Evolutionary conservation across 768 basidiomycete genomes (phyloP).

Genomic region (Rhodosporidiobolus odoratus): DNA sequence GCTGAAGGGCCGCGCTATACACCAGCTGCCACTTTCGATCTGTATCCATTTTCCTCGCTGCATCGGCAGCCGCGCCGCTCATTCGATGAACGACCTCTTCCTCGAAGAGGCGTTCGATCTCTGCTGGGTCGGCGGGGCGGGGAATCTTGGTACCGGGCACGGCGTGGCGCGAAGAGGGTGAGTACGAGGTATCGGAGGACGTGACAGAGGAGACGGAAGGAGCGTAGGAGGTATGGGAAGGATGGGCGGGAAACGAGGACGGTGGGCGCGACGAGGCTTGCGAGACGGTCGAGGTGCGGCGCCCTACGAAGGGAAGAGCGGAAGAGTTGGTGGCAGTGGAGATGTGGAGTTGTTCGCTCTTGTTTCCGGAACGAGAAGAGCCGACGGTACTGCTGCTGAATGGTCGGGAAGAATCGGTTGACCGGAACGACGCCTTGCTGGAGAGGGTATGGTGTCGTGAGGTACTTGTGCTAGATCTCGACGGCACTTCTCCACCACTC

Average conservation of each 20-base stretch:
- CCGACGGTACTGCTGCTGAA: slow-evolving; percentile 12
- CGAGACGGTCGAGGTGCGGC: slow-evolving; percentile 7
- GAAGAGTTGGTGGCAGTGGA: background rate
- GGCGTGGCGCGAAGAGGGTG: slow-evolving; percentile 6
- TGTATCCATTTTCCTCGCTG: slow-evolving; percentile 58
- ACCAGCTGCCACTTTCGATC: slow-evolving; percentile 93
- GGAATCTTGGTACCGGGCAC: slow-evolving; percentile 62
- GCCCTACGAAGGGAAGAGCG: slow-evolving; percentile 8
- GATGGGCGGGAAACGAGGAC: background rate
- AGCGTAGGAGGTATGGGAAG: background rate
- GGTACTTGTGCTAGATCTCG: background rate
- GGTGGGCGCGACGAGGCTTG: background rate
- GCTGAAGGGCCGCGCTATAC: slow-evolving; percentile 63
- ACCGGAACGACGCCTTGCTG: slow-evolving; percentile 17
- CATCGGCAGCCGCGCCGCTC: slow-evolving; percentile 44
- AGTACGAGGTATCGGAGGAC: slow-evolving; percentile 2
- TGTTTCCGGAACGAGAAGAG: slow-evolving; percentile 8
- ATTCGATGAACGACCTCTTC: slow-evolving; percentile 63
- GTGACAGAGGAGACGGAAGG: background rate
- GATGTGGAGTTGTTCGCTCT: slow-evolving; percentile 1
- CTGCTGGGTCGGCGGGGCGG: slow-evolving; percentile 66
- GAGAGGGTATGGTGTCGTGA: slow-evolving; percentile 16
- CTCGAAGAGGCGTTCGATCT: slow-evolving; percentile 75
- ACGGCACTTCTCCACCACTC: background rate
- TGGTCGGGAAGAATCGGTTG: slow-evolving; percentile 11